Base-by-base conservation (phyloP, 2,329 filamentous ascomycete species). In the Tolypocladium ovalisporum region DNA sequence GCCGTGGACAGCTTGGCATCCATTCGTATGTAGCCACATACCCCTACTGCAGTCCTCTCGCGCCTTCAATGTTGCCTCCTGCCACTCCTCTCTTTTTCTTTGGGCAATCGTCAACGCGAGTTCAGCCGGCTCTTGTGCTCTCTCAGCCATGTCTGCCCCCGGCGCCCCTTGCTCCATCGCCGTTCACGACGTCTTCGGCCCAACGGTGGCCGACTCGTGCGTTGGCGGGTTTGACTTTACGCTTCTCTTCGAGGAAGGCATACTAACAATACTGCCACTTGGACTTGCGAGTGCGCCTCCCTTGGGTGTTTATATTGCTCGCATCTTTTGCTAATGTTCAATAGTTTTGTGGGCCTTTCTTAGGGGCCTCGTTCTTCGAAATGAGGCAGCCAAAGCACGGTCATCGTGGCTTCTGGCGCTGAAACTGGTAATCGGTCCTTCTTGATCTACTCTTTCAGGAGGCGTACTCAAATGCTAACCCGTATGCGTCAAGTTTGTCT, bases 171-270 rank as follows among this genome's bases (percentile, higher is more conserved):
- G 59, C 42, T 59, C 59, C 34, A 58, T 61, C 17, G 54, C 55
- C 17, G 56, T 59, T 29, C 49, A 61, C 39, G 52, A 62, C 24
- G 39, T 32, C 17, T 64, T 63, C 52, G 63, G 63, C 15, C 63
- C 63, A 5, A 52, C 53, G 4, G 61, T 64, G 39, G 58, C 54
- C 37, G 34, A 22, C 13, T 52, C 53, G 37, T 68, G 65, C 54
- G 61, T 62, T n/a, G 59, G 54, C n/a, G 65, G 65, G 49, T 67
- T 65, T 58, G 66, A 68, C 58, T 67, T 68, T 52, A 67, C 66
- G 8, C 59, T 68, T 12, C 58, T 68, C 3, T 68, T 67, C 55
- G 64, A 68, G 51, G 64, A 68, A 54, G 58, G 57, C 49, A 59
- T 68, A 24, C 60, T 68, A 32, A 62, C 61, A 8, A 44, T 66